Evolutionary conservation across 371 early-diverging fungal species (phyloP).

Genomic region (Blakeslea trispora): DNA sequence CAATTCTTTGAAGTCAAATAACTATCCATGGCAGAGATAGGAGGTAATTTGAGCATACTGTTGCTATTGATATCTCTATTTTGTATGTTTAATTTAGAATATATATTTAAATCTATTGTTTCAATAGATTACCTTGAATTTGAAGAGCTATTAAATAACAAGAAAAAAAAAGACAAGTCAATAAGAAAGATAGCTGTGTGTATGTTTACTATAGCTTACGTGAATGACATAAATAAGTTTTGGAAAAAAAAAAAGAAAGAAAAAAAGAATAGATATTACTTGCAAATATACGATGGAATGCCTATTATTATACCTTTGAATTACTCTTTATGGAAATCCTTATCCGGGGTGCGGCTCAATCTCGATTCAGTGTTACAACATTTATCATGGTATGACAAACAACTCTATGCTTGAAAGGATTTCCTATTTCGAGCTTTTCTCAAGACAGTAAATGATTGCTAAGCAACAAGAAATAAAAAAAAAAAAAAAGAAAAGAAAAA

Average conservation of each 20-base stretch:
- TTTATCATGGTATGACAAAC: too few relatives aligned
- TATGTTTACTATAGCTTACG: too few relatives aligned
- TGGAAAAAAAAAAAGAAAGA: not conserved
- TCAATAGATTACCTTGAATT: not conserved
- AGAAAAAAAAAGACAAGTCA: not conserved
- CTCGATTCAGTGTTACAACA: too few relatives aligned
- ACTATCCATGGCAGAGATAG: constrained; percentile 24
- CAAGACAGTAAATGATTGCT: too few relatives aligned
- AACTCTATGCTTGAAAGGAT: too few relatives aligned
- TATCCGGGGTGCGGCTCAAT: too few relatives aligned
- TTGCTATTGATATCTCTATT: constrained; percentile 8
- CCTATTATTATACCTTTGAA: not conserved
- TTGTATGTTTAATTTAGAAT: not conserved
- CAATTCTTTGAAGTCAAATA: not conserved
- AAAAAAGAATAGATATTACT: not conserved
- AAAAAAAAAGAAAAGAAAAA: too few relatives aligned
- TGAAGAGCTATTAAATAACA: not conserved
- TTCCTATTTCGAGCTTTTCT: too few relatives aligned
- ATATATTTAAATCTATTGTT: not conserved
- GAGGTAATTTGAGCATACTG: constrained; percentile 19
- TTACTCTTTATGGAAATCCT: too few relatives aligned
- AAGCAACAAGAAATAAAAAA: too few relatives aligned
- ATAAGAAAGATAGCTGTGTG: not conserved
- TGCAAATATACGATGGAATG: not conserved
- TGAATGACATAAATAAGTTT: not conserved